Evolutionary conservation across 2,329 filamentous ascomycete genomes (phyloP).

Genomic region (Zymoseptoria tritici): DNA sequence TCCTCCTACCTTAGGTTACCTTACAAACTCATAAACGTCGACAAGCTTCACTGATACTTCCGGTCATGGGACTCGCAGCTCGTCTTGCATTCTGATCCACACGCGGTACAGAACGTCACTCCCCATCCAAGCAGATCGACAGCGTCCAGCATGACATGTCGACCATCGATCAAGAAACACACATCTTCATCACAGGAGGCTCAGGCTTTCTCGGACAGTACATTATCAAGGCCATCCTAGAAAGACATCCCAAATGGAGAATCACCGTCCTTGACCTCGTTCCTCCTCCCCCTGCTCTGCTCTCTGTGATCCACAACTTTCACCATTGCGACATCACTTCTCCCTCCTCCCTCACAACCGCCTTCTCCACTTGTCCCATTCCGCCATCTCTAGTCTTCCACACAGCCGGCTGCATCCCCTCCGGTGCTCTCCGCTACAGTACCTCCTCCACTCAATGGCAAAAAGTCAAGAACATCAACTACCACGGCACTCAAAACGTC

Average conservation of each 20-base stretch:
- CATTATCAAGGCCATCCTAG: slow-evolving; percentile 34
- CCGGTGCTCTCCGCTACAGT: slow-evolving; percentile 34
- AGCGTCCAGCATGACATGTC: not conserved
- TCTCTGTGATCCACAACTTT: slow-evolving; percentile 25
- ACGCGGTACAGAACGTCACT: not conserved
- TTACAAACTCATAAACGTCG: too few species aligned
- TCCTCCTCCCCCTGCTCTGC: slow-evolving; percentile 19
- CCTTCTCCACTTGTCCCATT: slow-evolving; percentile 48
- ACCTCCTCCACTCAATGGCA: slow-evolving; percentile 37
- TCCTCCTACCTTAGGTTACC: too few species aligned
- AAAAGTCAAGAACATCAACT: slow-evolving; percentile 74
- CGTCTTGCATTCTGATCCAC: not conserved
- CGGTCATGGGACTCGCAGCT: too few species aligned
- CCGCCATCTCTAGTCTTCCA: slow-evolving; percentile 82
- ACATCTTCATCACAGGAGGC: slow-evolving; percentile 41
- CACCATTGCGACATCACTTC: slow-evolving; percentile 36
- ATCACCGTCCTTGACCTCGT: slow-evolving; percentile 37
- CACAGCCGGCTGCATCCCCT: slow-evolving; percentile 56
- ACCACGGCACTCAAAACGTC: slow-evolving; percentile 74
- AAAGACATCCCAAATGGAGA: slow-evolving; percentile 30
- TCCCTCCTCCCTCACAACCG: slow-evolving; percentile 26
- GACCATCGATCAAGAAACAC: not conserved
- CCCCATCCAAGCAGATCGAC: not conserved
- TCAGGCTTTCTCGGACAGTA: slow-evolving; percentile 40
- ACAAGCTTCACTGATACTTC: too few species aligned